Evolutionary conservation across 768 basidiomycete genomes (phyloP).

Genomic region (Amanita exitialis): DNA sequence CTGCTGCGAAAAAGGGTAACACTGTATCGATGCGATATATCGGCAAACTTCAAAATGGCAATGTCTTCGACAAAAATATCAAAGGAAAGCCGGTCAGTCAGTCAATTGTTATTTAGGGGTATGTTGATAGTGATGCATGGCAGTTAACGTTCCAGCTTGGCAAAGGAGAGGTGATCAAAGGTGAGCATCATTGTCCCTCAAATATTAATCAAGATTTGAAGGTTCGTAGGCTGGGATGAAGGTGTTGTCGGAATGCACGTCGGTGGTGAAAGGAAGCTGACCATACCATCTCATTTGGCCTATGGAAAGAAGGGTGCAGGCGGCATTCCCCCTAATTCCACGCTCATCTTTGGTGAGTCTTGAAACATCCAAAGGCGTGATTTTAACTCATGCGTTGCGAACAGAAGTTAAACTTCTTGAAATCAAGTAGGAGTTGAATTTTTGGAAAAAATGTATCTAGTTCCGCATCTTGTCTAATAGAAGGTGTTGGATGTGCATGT

Average conservation of each 20-base stretch:
- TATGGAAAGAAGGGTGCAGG: constrained; percentile 53
- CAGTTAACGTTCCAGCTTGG: constrained; percentile 78
- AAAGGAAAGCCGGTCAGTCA: constrained; percentile 75
- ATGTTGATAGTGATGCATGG: neutral
- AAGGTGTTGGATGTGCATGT: neutral
- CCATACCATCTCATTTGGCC: constrained; percentile 58
- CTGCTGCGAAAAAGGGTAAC: constrained; percentile 78
- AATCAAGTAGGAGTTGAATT: constrained; percentile 35
- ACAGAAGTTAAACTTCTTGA: constrained; percentile 65
- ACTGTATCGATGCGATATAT: constrained; percentile 85
- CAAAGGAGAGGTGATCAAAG: constrained; percentile 87
- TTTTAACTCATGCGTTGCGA: neutral
- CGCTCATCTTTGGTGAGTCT: constrained; percentile 67
- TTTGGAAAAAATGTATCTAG: neutral
- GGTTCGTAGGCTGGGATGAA: constrained; percentile 69
- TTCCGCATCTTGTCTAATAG: neutral
- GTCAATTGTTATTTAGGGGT: neutral
- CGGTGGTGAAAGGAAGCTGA: constrained; percentile 78
- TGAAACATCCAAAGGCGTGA: neutral
- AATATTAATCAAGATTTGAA: neutral
- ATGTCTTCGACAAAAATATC: constrained; percentile 70
- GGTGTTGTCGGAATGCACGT: constrained; percentile 90
- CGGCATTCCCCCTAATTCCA: constrained; percentile 75
- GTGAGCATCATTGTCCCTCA: constrained; percentile 22
- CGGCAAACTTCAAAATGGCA: constrained; percentile 75